A percentile compares a stretch with the other conserved stretches of the same genome.
Conservation (phyloP, 352 stramenopile genomes). For the Thalassiosira hispida region DNA sequence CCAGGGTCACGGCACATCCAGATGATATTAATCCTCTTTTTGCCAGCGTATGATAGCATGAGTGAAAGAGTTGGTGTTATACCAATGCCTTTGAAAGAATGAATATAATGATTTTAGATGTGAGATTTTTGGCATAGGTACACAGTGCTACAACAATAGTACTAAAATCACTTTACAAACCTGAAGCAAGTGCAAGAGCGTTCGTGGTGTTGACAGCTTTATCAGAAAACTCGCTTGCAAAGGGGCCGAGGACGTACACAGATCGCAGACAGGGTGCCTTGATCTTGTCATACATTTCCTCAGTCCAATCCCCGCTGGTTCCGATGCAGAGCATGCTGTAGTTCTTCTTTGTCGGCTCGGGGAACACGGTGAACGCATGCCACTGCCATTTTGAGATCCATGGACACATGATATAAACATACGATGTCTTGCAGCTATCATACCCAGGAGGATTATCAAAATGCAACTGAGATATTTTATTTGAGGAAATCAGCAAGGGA, state of each 20-base stretch:
- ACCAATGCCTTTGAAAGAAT: too few relatives aligned
- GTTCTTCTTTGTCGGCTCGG: neutral
- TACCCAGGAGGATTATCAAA: constrained; percentile 23
- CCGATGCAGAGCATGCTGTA: constrained; percentile 21
- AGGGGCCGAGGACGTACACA: constrained; percentile 7
- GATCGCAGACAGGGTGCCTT: neutral
- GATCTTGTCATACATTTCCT: constrained; percentile 14
- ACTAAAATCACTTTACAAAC: too few relatives aligned
- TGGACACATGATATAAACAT: constrained; percentile 28
- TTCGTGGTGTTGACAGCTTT: constrained; percentile 4
- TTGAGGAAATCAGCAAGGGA: too few relatives aligned
- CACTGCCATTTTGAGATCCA: constrained; percentile 30
- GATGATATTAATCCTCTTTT: constrained; percentile 17
- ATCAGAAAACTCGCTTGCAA: constrained; percentile 1
- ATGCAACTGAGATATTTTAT: too few relatives aligned
- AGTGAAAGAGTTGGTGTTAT: constrained; percentile 20
- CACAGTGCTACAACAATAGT: too few relatives aligned
- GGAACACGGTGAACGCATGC: constrained; percentile 23
- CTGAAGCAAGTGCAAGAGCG: constrained; percentile 12
- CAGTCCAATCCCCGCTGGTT: too few relatives aligned
- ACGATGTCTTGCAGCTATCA: constrained; percentile 8
- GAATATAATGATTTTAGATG: too few relatives aligned
- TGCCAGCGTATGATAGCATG: constrained; percentile 1
- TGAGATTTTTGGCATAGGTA: too few relatives aligned
- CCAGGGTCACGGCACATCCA: constrained; percentile 18